Conservation (phyloP, 106 monocot genomes). For the Amphibolis antarctica region DNA sequence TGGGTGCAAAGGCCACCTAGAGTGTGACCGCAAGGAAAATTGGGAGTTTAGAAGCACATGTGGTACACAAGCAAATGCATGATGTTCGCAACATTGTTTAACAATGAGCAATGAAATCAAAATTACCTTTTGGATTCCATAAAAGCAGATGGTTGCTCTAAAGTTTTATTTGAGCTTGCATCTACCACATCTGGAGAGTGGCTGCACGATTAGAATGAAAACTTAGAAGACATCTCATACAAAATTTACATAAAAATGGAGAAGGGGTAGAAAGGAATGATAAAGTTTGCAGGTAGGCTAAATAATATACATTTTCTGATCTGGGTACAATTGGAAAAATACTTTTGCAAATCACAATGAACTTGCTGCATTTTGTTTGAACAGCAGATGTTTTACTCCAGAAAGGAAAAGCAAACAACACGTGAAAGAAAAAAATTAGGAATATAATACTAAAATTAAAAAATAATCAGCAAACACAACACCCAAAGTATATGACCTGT, state of each 20-base stretch:
- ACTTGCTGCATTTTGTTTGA: neutral
- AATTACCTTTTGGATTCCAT: constrained; percentile 63
- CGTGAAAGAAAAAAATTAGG: too few relatives aligned
- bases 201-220: constrained; percentile 27
- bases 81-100: neutral
- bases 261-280: neutral
- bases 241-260: neutral
- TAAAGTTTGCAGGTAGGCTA: neutral
- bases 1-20: too few relatives aligned
- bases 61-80: too few relatives aligned
- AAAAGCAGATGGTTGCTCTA: constrained; percentile 41
- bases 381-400: neutral
- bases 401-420: too few relatives aligned
- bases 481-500: too few relatives aligned
- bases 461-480: too few relatives aligned
- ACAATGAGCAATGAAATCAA: neutral
- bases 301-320: neutral
- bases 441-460: too few relatives aligned
- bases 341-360: neutral
- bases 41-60: too few relatives aligned
- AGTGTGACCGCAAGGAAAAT: too few relatives aligned
- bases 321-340: neutral
- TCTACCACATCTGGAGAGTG: constrained; percentile 44
- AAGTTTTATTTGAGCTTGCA: constrained; percentile 27
- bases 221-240: neutral